Evolutionary conservation across 768 basidiomycete genomes (phyloP), one percentile per base, ranked within the genome.

Genomic region (Exsudoporus frostii): DNA sequence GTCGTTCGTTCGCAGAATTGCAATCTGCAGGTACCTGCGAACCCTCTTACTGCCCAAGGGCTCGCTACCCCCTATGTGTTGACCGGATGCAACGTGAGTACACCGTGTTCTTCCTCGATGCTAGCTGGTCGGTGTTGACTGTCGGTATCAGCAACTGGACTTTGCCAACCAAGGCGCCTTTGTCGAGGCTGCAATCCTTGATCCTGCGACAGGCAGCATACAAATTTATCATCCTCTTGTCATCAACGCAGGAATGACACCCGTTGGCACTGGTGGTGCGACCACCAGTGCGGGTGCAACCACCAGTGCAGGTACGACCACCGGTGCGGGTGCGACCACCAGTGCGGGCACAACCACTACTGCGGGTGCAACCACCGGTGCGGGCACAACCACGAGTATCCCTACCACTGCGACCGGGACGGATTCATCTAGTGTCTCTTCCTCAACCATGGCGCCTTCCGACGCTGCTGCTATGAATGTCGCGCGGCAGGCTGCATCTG

Each of bases 141-240:
- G 5, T 24, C 15, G n/a, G n/a, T 32, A 19, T 45, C 22, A 66
- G 65, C 65, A 66, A 66, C 3, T 68, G 2, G 53, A 66, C 37
- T 66, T 68, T 40, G 56, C 66, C 15, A 55, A 66, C 20, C 29
- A 66, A 46, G 65, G 65, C 0, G 41, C 25, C 33, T 66, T 66
- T 20, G 65, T 68, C 5, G 65, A 66, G 41, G 65, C 66, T 1
- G 66, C 58, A n/a, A 68, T 66, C 30, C 55, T 68, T 14, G 65
- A 68, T 51, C 66, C 66, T 3, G 55, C 64, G 5, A 68, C 65
- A 15, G 66, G 65, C 17, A 40, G 33, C 19, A 61, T 66, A 22
- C 57, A 68, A 27, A 66, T 68, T 13, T 66, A 66, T 24, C 65
- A 4, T 43, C 65, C 65, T 20, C 66, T 66, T n/a, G 65, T 66